Conservation (phyloP, 2,329 filamentous ascomycete genomes). For the Paracorniculantispora psalliotae region DNA sequence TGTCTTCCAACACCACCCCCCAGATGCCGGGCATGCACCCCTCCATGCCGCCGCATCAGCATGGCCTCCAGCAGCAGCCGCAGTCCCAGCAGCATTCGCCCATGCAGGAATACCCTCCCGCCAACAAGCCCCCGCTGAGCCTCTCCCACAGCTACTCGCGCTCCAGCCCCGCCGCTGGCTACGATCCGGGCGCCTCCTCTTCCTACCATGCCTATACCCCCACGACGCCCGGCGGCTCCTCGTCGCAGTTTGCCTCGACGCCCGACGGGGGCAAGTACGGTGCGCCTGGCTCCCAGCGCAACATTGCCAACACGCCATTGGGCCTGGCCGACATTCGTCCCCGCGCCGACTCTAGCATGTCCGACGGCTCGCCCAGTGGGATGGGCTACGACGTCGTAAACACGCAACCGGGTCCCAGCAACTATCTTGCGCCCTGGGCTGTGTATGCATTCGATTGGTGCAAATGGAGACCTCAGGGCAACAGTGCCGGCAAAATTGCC, state of each 20-base stretch:
- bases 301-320: slow-evolving; percentile 76
- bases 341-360: slow-evolving; percentile 74
- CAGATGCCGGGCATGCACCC: slow-evolving; percentile 43
- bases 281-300: slow-evolving; percentile 54
- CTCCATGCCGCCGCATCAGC: slow-evolving; percentile 28
- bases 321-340: slow-evolving; percentile 89
- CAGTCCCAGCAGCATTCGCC: slow-evolving; percentile 31
- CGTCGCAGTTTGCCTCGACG: slow-evolving; percentile 62
- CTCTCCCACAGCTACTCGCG: slow-evolving; percentile 73
- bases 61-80: slow-evolving; percentile 32
- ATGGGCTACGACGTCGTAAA: slow-evolving; percentile 62
- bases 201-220: slow-evolving; percentile 53
- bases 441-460: slow-evolving; percentile 99
- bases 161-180: slow-evolving; percentile 68
- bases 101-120: slow-evolving; percentile 55
- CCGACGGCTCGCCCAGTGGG: slow-evolving; percentile 62
- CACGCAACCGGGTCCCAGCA: slow-evolving; percentile 70
- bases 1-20: slow-evolving; percentile 42
- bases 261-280: slow-evolving; percentile 49
- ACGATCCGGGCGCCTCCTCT: slow-evolving; percentile 51
- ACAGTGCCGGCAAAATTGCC: slow-evolving; percentile 85
- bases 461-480: slow-evolving; percentile 83
- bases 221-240: slow-evolving; percentile 57
- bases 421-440: slow-evolving; percentile 90
- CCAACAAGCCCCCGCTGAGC: slow-evolving; percentile 61